Base-by-base conservation (phyloP, 176 grass and related monocot genomes). In the Raddia guianensis region DNA sequence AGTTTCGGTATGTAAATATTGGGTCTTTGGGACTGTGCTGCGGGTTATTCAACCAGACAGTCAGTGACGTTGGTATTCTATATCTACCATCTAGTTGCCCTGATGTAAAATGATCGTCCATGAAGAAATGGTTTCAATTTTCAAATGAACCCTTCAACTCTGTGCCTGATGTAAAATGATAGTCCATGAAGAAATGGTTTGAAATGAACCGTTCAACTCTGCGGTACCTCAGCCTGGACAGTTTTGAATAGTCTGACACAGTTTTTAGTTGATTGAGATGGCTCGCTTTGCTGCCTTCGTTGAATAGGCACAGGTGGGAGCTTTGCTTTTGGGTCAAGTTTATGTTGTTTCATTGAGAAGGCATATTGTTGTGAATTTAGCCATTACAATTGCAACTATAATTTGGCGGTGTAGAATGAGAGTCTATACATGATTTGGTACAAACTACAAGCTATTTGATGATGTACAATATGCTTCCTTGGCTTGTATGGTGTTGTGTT, bases 331-430 rank as follows among this genome's bases (percentile, higher is more conserved):
- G 55, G 53, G 35, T 75, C 18, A 27, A 45, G 18, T 18, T 21
- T 21, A 59, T 75, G 8, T 19, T 5, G 34, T 60, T 60, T 81
- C n/a, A n/a, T n/a, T n/a, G n/a, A n/a, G n/a, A n/a, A 54, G 7
- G 18, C 54, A 11, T 84, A 69, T 51, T 52, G 12, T 84, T 76
- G 20, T 0, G 49, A 8, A 52, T 52, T 5, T 62, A 69, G 10
- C 8, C 69, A 27, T 12, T 62, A 8, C 2, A 77, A 69, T 32
- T 69, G 72, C 16, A 45, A n/a, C 27, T 44, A 61, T 4, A 11
- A 66, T 53, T 60, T 73, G 15, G 79, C 4, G 40, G 9, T 72
- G 49, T 66, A 44, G 46, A 79, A 51, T 82, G 81, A 61, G 2
- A 12, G 19, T 32, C 7, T 65, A 27, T 47, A n/a, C 33, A 53